A percentile compares a stretch with the other conserved stretches of the same genome.
Conservation (phyloP, 148 eudicot genomes). For the Chenopodium album region DNA sequence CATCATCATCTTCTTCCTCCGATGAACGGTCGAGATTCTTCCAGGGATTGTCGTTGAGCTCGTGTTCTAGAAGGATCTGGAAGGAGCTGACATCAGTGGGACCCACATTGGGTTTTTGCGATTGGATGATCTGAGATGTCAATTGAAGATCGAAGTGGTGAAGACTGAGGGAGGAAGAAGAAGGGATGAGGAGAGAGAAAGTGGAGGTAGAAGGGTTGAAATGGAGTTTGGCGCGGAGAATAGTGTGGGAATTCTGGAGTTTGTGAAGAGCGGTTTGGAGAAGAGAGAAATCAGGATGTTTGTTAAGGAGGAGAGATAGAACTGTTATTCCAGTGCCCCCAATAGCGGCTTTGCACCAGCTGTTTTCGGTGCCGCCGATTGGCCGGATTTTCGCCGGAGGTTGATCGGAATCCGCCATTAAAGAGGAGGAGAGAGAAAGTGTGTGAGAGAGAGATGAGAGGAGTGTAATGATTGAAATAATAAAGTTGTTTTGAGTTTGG, state of each 20-base stretch:
- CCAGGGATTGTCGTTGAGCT: slow-evolving; percentile 63
- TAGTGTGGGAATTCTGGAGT: slow-evolving; percentile 63
- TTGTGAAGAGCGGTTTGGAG: slow-evolving; percentile 53
- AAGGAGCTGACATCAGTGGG: slow-evolving; percentile 24
- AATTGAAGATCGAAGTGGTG: slow-evolving; percentile 35
- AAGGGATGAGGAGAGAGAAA: slow-evolving; percentile 44
- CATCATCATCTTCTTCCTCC: too few species aligned
- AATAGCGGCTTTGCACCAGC: slow-evolving; percentile 81
- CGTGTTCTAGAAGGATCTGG: slow-evolving; percentile 63
- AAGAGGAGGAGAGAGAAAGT: background rate
- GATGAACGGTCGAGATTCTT: slow-evolving; percentile 9
- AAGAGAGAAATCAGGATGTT: slow-evolving; percentile 36
- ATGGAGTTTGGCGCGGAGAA: slow-evolving; percentile 61
- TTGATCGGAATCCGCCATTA: slow-evolving; percentile 16
- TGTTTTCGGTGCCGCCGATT: slow-evolving; percentile 60
- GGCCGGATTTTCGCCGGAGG: slow-evolving; percentile 33
- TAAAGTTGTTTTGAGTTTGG: too few species aligned
- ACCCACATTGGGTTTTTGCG: too few species aligned
- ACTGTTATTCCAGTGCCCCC: slow-evolving; percentile 83
- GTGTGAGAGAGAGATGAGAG: too few species aligned
- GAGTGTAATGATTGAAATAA: too few species aligned
- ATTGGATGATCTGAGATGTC: slow-evolving; percentile 34
- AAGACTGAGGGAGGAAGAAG: slow-evolving; percentile 37
- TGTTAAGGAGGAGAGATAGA: slow-evolving; percentile 49
- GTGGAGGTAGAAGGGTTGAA: slow-evolving; percentile 31